Base-by-base conservation (phyloP, 2,329 filamentous ascomycete genomes). In the Paraphoma sp. region DNA sequence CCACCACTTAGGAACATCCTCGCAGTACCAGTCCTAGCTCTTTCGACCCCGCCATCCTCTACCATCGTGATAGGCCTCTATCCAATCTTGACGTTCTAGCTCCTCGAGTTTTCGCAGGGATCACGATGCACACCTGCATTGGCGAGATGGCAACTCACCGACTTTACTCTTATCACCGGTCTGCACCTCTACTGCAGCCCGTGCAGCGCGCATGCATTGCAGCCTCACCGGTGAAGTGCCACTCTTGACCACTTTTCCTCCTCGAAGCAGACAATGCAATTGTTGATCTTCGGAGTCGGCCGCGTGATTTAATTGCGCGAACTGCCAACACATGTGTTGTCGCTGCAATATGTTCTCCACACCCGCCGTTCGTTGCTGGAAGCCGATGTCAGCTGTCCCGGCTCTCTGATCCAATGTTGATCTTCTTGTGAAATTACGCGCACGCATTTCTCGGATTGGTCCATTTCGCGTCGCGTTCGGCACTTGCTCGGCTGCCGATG, bases 201-300 rank as follows among this genome's bases (percentile, higher is more conserved):
- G 54, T 58, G 56, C 53, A 59, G 49, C 54, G 29, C 44, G 46
- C 59, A 65, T 59, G 67, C 64, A 59, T 64, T 55, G 64, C 63
- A 70, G 66, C 68, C 66, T 68, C 64, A 70, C 66, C 65, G 67
- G 66, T 65, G 53, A 55, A 53, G 23, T 10, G 54, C 53, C 54
- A 45, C 42, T 40, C 30, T 33, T 17, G 45, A 41, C 38, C 40
- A 48, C 51, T 29, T 41, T 38, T 45, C 14, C 14, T 30, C 29
- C 51, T 47, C 42, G 11, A 46, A 28, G 17, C 31, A 23, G 45
- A 12, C 16, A 43, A 28, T 54, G 40, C 14, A 14, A 29, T 41
- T 47, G 51, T 18, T 33, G 45, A 53, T 54, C 29, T 28, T 48
- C 51, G 45, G 51, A 36, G 10, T 31, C 45, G 45, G 45, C 51